Evolutionary conservation across 1,139 yeast genomes (phyloP).

Genomic region (Schwanniomyces etchellsii): DNA sequence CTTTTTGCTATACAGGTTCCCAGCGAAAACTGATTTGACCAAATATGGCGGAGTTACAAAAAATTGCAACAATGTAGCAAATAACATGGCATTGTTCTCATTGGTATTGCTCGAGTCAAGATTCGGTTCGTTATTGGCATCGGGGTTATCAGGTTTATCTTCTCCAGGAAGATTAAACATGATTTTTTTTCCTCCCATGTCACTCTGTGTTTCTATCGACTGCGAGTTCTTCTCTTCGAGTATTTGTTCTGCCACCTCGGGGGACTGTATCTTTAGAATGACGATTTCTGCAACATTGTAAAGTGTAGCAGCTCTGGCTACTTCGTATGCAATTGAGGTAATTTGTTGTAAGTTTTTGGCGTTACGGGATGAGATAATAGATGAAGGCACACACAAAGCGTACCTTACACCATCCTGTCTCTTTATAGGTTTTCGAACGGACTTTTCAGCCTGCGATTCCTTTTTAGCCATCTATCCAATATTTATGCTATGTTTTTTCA

Average conservation of each 20-base stretch:
- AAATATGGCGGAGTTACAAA: constrained; percentile 86
- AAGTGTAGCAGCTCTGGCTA: constrained; percentile 68
- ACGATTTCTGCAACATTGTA: constrained; percentile 71
- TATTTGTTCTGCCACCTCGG: constrained; percentile 10
- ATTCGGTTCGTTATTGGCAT: constrained; percentile 10
- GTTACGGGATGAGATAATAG: constrained; percentile 44
- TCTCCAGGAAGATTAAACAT: constrained; percentile 24
- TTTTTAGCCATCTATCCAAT: constrained; percentile 21
- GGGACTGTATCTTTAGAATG: constrained; percentile 43
- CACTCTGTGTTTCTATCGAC: constrained; percentile 18
- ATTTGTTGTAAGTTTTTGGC: constrained; percentile 68
- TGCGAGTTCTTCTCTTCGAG: constrained; percentile 13
- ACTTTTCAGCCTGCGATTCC: constrained; percentile 13
- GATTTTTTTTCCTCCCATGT: constrained; percentile 24
- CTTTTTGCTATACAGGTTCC: constrained; percentile 32
- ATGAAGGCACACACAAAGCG: constrained; percentile 63
- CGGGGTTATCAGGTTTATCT: constrained; percentile 17
- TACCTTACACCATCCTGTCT: constrained; percentile 18
- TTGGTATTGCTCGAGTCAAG: constrained; percentile 8
- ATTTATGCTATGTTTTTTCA: background rate
- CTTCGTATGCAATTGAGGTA: constrained; percentile 68
- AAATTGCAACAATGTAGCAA: constrained; percentile 72
- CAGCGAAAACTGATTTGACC: constrained; percentile 53
- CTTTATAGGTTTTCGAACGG: constrained; percentile 31
- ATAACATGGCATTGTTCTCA: constrained; percentile 39